Conservation (phyloP, 345 rosid species). For the Lepidium sativum region DNA sequence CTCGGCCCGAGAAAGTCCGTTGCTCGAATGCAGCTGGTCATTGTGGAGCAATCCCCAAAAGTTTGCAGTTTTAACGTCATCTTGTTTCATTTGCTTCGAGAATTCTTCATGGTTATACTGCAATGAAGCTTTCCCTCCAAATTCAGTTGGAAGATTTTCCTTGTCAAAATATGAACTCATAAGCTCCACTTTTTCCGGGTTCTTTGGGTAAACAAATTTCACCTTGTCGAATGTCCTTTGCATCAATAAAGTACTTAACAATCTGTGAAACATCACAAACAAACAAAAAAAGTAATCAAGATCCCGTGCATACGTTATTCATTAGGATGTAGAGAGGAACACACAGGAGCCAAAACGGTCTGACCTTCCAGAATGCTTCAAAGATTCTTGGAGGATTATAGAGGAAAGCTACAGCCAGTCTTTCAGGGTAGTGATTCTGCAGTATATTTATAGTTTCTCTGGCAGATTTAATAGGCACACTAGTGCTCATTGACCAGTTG, state of each 20-base stretch:
- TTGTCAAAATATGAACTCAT: constrained; percentile 72
- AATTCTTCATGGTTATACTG: constrained; percentile 79
- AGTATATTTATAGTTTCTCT: constrained; percentile 61
- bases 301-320: not conserved
- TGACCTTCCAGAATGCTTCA: constrained; percentile 98
- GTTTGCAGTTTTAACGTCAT: constrained; percentile 55
- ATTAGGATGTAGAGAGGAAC: not conserved
- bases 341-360: not conserved
- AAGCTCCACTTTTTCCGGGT: constrained; percentile 62
- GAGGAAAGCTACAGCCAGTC: constrained; percentile 79
- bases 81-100: constrained; percentile 65
- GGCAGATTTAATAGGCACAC: constrained; percentile 71
- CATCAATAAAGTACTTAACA: constrained; percentile 80
- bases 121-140: constrained; percentile 78
- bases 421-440: constrained; percentile 93
- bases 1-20: constrained; percentile 45
- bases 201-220: constrained; percentile 90
- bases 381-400: constrained; percentile 91
- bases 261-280: constrained; percentile 34
- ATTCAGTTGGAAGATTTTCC: constrained; percentile 69
- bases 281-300: not conserved
- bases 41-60: constrained; percentile 48
- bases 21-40: constrained; percentile 21
- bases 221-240: constrained; percentile 82
- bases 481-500: constrained; percentile 64